phyloP scores from a whole-genome alignment of 768 basidiomycete genomes.

The Lactarius vividus region DNA sequence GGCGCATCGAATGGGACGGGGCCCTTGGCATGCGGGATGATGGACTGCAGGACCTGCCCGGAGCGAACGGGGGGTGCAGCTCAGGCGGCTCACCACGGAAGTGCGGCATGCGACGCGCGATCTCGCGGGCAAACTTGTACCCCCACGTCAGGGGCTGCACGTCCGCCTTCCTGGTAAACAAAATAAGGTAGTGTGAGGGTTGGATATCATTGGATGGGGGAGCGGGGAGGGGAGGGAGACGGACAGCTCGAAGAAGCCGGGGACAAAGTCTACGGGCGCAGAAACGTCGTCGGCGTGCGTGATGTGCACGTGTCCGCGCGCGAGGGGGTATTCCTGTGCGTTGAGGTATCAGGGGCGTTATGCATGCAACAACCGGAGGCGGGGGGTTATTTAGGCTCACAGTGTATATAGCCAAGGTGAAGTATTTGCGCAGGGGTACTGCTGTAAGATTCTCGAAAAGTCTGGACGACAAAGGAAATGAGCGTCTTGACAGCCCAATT shows the following conservation, averaged over 20 bases:
- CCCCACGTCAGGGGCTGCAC: constrained; percentile 46
- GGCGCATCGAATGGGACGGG: constrained; percentile 33
- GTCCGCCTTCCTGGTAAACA: constrained; percentile 31
- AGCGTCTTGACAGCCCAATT: background rate
- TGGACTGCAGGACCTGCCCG: constrained; percentile 32
- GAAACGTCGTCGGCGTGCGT: constrained; percentile 26
- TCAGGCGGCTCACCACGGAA: constrained; percentile 37
- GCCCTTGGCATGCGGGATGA: constrained; percentile 15
- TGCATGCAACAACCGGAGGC: no score
- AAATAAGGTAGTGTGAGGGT: no score
- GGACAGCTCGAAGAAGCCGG: constrained; percentile 30
- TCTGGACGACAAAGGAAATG: background rate
- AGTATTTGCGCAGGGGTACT: constrained; percentile 28
- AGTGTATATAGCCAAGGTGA: constrained; percentile 16
- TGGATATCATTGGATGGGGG: no score
- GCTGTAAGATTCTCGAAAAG: background rate
- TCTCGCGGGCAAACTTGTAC: constrained; percentile 56
- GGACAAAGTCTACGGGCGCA: constrained; percentile 30
- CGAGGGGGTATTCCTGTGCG: constrained; percentile 26
- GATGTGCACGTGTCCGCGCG: constrained; percentile 31
- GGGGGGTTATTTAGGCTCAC: background rate
- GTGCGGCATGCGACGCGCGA: constrained; percentile 49
- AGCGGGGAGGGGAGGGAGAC: background rate
- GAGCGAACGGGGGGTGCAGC: constrained; percentile 35
- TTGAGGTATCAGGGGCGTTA: background rate